Base-by-base conservation (phyloP, 768 basidiomycete species). In the Tremella fuciformis region DNA sequence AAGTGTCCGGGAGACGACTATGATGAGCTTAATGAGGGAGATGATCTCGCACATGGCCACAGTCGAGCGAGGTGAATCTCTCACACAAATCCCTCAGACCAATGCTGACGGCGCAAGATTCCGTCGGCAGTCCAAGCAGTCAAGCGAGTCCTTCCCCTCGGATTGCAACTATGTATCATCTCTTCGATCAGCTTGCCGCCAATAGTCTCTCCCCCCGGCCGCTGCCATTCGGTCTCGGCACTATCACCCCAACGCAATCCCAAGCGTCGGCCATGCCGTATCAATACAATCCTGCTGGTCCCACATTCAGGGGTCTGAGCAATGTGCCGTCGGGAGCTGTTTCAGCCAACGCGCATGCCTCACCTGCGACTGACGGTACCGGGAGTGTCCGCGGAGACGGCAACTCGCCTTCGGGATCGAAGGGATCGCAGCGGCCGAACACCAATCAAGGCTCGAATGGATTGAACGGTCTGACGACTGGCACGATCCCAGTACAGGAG, bases 11-110 rank as follows among this genome's bases (percentile, higher is more conserved):
- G 70, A 72, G 62, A 61, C 54, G 42, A 70, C 64, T 24, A 56
- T 69, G 60, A 57, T 63, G 56, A 40, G 34, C 16, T 46, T 75
- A 26, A 42, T 73, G 47, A 62, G 69, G 39, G 71, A 73, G 18
- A 61, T 75, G 9, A 57, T 73, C 19, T 55, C 62, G 8, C 65
- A 72, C 50, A 24, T 75, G 24, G 62, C 57, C 2, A 50, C 50
- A 3, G 55, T 41, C 48, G 66, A 66, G 26, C 53, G 55, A 37
- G 62, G 66, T 67, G 38, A 59, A 62, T 60, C 13, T n/a, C 19
- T 13, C 6, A 6, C 6, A 46, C 22, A 4, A 18, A 18, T 6
- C 6, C 22, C 42, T 4, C 42, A 22, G 42, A n/a, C 22, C 42
- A 46, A 18, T 46, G n/a, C n/a, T 18, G n/a, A n/a, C 22, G 42